Evolutionary conservation across 345 rosid species (phyloP).

Genomic region (Cardiospermum halicacabum): DNA sequence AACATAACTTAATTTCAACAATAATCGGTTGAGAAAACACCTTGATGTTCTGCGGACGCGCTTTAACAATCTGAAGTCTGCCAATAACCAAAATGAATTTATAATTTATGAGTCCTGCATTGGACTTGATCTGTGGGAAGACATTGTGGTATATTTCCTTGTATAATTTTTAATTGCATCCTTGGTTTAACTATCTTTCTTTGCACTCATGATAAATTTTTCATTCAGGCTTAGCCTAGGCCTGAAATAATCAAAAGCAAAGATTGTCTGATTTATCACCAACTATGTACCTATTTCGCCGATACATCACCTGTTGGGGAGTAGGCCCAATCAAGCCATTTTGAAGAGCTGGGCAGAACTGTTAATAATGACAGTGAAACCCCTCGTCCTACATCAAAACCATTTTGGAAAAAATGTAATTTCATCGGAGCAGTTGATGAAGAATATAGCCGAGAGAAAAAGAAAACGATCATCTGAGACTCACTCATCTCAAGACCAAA

Average conservation of each 20-base stretch:
- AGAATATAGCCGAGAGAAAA: conserved; percentile 32
- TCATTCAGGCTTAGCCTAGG: conserved; percentile 50
- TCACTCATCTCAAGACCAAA: conserved; percentile 20
- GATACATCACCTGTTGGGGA: conserved; percentile 64
- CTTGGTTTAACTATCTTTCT: not conserved
- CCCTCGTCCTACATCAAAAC: conserved; percentile 20
- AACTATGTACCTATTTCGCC: conserved; percentile 59
- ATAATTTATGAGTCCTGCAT: conserved; percentile 54
- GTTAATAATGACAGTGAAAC: conserved; percentile 28
- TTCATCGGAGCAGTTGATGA: conserved; percentile 23
- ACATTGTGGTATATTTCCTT: conserved; percentile 45
- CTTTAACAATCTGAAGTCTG: conserved; percentile 47
- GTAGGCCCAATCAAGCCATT: conserved; percentile 91
- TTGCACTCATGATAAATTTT: conserved; percentile 17
- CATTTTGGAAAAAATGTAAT: conserved; percentile 12
- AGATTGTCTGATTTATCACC: conserved; percentile 73
- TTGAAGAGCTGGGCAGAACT: conserved; percentile 59
- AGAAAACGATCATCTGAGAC: conserved; percentile 45
- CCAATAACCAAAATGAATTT: conserved; percentile 49
- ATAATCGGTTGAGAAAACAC: conserved; percentile 77
- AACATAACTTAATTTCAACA: conserved; percentile 65
- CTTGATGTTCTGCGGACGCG: conserved; percentile 71
- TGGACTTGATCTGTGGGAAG: conserved; percentile 80
- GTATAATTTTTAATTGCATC: not conserved
- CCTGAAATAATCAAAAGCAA: conserved; percentile 47